Base-by-base conservation (phyloP, 306 rosid genomes). In the Sophora flavescens region DNA sequence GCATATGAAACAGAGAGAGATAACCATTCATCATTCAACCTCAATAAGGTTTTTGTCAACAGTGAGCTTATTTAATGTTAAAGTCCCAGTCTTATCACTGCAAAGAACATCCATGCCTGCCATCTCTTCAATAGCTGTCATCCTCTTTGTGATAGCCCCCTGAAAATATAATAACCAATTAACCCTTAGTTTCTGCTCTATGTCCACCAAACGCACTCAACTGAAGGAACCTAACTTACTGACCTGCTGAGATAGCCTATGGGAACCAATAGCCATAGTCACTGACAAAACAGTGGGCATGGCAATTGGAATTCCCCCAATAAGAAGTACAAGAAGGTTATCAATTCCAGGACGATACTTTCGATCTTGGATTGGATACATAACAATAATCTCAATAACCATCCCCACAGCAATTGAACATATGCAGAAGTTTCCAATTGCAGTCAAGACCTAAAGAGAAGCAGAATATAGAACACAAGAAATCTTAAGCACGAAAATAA, bases 91-190 rank as follows among this genome's bases (percentile, higher is more conserved):
- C 84, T 95, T 95, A 71, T 95, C 98, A 76, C 98, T 95, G 89
- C 97, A 95, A 84, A 95, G 98, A 75, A 95, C 98, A 61, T 95
- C 98, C 98, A 95, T 96, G 84, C 99, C 98, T 1, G 99, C 99
- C 99, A 96, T 96, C 80, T 96, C 99, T 86, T 96, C 99, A 63
- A 95, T 95, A 61, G 98, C 97, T 41, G 98, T 95, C 98, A 95
- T 95, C 87, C 98, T 89, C 88, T 95, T 95, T 42, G 98, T 94
- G 82, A 94, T 94, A 68, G 98, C 98, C 33, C 98, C 98, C 98
- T 94, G 84, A 71, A 86, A 22, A 59, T 41, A 89, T 76, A 36
- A 65, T 73, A 69, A 68, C 68, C 73, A 22, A 22, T 44, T 75
- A 72, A 35, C 57, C 70, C 33, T 68, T 22, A 77, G 51, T 33